phyloP scores from a whole-genome alignment of 345 rosid genomes.

The Brassica incana region DNA sequence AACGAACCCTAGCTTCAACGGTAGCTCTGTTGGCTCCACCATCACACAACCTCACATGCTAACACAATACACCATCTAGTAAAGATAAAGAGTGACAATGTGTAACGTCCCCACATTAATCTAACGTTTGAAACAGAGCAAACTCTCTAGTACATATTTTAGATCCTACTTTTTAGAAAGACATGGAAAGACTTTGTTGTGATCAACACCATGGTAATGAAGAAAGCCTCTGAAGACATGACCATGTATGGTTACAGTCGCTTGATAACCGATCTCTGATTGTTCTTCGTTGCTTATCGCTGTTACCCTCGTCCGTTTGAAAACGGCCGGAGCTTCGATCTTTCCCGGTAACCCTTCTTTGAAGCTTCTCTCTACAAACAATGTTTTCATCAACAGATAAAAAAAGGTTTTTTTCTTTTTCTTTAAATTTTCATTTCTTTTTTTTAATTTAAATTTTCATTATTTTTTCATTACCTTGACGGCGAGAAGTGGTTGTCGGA shows the following conservation, averaged over 20 bases:
- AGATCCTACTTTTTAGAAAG: conserved; percentile 24
- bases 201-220: conserved; percentile 64
- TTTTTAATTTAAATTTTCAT: neutral
- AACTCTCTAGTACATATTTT: neutral
- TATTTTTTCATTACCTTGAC: conserved; percentile 55
- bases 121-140: neutral
- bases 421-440: neutral
- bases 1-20: conserved; percentile 47
- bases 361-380: conserved; percentile 55
- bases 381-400: neutral
- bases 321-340: conserved; percentile 84
- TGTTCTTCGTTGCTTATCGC: conserved; percentile 58
- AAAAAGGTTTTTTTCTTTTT: neutral
- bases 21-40: conserved; percentile 18
- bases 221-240: conserved; percentile 86
- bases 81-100: neutral
- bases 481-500: conserved; percentile 42
- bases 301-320: conserved; percentile 79
- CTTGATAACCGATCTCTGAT: conserved; percentile 84
- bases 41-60: conserved; percentile 53
- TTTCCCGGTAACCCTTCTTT: conserved; percentile 72
- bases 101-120: neutral
- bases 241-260: conserved; percentile 78
- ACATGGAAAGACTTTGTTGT: conserved; percentile 46
- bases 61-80: conserved; percentile 11